Evolutionary conservation across 805 yeast genomes (phyloP).

Genomic region (Metschnikowia reukaufii): DNA sequence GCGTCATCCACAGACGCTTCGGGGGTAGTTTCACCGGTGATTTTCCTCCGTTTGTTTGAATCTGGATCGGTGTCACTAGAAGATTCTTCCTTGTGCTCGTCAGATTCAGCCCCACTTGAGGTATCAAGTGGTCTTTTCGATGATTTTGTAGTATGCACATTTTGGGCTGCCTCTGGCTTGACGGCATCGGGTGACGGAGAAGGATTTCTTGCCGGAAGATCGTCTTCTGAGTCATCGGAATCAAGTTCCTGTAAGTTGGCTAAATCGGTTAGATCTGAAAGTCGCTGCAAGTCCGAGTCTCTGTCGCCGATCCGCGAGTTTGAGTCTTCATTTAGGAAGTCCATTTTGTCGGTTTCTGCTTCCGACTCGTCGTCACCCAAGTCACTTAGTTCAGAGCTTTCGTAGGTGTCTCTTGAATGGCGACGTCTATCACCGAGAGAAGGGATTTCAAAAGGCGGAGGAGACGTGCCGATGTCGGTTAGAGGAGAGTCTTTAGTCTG

Average conservation of each 20-base stretch:
- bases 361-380: conserved; percentile 68
- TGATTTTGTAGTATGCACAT: not conserved
- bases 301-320: conserved; percentile 22
- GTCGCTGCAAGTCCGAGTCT: conserved; percentile 37
- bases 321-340: conserved; percentile 41
- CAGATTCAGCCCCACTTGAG: conserved; percentile 15
- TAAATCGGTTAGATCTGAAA: conserved; percentile 43
- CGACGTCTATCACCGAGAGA: conserved; percentile 13
- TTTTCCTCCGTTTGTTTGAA: conserved; percentile 2
- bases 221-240: conserved; percentile 30
- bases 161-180: not conserved
- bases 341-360: conserved; percentile 91
- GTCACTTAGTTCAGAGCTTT: conserved; percentile 48
- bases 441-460: conserved; percentile 36
- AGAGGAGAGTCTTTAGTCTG: conserved; percentile 38
- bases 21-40: not conserved
- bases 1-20: not conserved
- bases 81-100: not conserved
- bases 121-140: conserved; percentile 7
- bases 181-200: not conserved
- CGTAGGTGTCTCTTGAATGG: conserved; percentile 28
- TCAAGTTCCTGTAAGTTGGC: conserved; percentile 41
- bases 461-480: conserved; percentile 43
- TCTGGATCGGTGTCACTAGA: not conserved
- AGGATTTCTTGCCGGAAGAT: not conserved